Conservation (phyloP, 2,329 filamentous ascomycete species). For the Claviceps purpurea region DNA sequence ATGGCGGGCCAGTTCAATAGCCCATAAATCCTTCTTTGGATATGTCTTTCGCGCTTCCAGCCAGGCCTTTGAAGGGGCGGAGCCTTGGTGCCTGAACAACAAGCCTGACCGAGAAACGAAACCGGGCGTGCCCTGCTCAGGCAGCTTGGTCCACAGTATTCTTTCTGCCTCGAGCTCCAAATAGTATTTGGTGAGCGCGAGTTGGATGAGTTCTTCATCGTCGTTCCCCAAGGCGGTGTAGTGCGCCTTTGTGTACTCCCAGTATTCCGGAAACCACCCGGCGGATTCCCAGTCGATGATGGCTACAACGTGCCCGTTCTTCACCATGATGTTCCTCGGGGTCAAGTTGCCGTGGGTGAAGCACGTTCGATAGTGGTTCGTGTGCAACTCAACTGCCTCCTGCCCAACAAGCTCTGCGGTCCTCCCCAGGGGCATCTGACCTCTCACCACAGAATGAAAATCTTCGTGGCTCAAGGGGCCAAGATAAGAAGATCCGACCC, state of each 20-base stretch:
- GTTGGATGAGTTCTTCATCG: constrained; percentile 10
- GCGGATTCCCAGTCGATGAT: constrained; percentile 21
- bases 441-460: constrained; percentile 15
- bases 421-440: constrained; percentile 11
- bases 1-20: constrained; percentile 2
- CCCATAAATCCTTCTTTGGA: constrained; percentile 10
- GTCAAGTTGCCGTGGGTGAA: constrained; percentile 16
- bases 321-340: constrained; percentile 16
- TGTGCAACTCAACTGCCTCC: constrained; percentile 13
- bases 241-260: constrained; percentile 16
- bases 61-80: constrained; percentile 12
- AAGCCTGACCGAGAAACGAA: not conserved
- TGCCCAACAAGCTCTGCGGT: constrained; percentile 11
- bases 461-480: constrained; percentile 14
- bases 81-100: constrained; percentile 5
- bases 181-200: constrained; percentile 12
- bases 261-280: constrained; percentile 23
- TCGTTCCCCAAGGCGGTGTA: constrained; percentile 9
- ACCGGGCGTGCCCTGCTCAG: constrained; percentile 8
- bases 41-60: constrained; percentile 10
- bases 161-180: constrained; percentile 13
- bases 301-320: constrained; percentile 12
- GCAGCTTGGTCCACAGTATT: constrained; percentile 10
- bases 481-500: constrained; percentile 14
- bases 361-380: constrained; percentile 9